A percentile compares a stretch with the other conserved stretches of the same genome.
These are phyloP conservation scores for Nakazawaea holstii DNA, from an alignment of 805 yeast genomes.

Conservation along the genomic window DNA sequence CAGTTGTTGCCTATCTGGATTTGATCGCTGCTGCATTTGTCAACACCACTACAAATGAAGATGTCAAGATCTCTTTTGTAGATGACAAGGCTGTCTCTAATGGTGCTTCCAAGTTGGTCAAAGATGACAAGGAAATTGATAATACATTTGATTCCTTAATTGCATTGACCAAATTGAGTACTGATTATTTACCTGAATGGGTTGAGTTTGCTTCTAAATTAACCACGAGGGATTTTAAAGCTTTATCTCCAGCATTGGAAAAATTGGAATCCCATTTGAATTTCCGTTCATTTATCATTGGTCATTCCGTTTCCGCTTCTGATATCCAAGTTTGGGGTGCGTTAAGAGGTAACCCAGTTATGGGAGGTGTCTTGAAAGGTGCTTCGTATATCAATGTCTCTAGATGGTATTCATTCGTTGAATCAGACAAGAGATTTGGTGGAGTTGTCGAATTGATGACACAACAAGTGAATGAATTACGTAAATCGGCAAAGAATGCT, in stretches of 20 bases:
- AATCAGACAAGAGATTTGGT: conserved; percentile 62
- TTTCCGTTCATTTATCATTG: conserved; percentile 74
- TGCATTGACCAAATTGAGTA: conserved; percentile 21
- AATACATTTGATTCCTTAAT: conserved; percentile 46
- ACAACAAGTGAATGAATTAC: conserved; percentile 66
- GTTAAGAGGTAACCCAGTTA: conserved; percentile 85
- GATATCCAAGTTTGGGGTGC: conserved; percentile 94
- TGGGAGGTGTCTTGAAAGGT: conserved; percentile 85
- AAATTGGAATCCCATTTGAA: conserved; percentile 77
- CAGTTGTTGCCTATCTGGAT: conserved; percentile 71
- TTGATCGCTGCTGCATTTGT: conserved; percentile 74
- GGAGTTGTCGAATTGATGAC: conserved; percentile 61
- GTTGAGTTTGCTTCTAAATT: conserved; percentile 63
- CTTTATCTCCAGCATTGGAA: conserved; percentile 71
- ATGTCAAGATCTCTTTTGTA: conserved; percentile 57
- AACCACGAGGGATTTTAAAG: conserved; percentile 83
- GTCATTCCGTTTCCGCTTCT: conserved; percentile 63
- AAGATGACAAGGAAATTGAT: conserved; percentile 37
- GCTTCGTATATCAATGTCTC: conserved; percentile 80
- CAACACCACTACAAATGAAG: conserved; percentile 43
- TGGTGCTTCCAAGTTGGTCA: conserved; percentile 35
- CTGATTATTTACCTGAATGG: conserved; percentile 51
- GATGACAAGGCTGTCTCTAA: conserved; percentile 65
- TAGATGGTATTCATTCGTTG: conserved; percentile 86
- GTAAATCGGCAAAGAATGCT: conserved; percentile 52